Evolutionary conservation across 768 basidiomycete species (phyloP).

Genomic region (Termitomyces sp.): DNA sequence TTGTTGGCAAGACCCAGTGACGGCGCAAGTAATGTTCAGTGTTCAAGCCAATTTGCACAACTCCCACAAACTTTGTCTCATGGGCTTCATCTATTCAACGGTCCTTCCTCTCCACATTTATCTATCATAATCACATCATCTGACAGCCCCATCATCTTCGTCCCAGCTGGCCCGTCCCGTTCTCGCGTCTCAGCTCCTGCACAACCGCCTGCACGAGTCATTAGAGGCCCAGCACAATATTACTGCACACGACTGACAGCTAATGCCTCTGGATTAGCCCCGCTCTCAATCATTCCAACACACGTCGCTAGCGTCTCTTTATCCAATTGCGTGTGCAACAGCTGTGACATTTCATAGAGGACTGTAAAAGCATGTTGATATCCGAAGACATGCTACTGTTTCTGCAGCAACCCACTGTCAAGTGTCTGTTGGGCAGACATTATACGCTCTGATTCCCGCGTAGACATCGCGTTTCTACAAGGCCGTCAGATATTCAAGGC

Average conservation of each 20-base stretch:
- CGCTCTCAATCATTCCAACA: slow-evolving; percentile 87
- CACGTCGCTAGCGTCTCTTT: slow-evolving; percentile 91
- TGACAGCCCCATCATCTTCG: slow-evolving; percentile 1
- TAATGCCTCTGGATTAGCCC: slow-evolving; percentile 87
- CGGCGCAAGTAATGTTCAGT: background rate
- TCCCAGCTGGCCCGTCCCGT: slow-evolving; percentile 27
- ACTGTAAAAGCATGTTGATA: slow-evolving; percentile 38
- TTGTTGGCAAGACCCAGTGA: background rate
- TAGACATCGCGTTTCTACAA: slow-evolving; percentile 26
- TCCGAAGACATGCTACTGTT: background rate
- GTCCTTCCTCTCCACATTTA: background rate
- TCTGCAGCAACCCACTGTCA: slow-evolving; percentile 45
- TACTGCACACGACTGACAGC: slow-evolving; percentile 47
- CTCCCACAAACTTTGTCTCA: slow-evolving; percentile 18
- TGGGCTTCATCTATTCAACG: slow-evolving; percentile 1
- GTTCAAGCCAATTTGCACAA: slow-evolving; percentile 15
- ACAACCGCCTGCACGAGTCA: slow-evolving; percentile 60
- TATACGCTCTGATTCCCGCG: slow-evolving; percentile 53
- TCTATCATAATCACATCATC: background rate
- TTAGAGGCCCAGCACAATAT: background rate
- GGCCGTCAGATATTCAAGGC: background rate
- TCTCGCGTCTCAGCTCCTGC: slow-evolving; percentile 76
- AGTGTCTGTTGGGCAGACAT: slow-evolving; percentile 64
- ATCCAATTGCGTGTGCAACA: slow-evolving; percentile 83
- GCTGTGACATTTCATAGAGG: slow-evolving; percentile 81